These are phyloP conservation scores for Trichoderma virens DNA, from an alignment of 495 filamentous ascomycete species.

Conservation along the genomic window DNA sequence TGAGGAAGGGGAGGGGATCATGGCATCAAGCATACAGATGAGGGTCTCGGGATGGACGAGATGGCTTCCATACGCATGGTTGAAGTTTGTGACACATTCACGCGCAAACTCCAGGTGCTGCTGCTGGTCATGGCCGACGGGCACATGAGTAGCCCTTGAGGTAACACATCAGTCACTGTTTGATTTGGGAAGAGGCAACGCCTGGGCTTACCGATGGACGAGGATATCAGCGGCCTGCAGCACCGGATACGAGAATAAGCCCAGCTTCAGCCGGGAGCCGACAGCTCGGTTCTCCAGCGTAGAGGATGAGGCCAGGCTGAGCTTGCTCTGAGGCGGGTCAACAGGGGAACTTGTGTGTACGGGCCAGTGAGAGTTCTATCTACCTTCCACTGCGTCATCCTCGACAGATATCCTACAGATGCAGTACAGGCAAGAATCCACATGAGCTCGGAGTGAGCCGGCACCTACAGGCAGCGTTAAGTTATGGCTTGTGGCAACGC, in stretches of 20 bases:
- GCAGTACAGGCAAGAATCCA: conserved; percentile 93
- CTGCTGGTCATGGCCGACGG: conserved; percentile 85
- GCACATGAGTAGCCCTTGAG: conserved; percentile 78
- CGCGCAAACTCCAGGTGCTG: conserved; percentile 93
- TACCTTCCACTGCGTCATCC: conserved; percentile 99
- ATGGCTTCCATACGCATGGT: conserved; percentile 57
- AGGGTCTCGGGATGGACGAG: conserved; percentile 65
- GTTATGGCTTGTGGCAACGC: neutral
- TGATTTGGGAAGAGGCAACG: no score
- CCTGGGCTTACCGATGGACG: conserved; percentile 55
- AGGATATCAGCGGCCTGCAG: conserved; percentile 94
- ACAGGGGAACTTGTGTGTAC: neutral
- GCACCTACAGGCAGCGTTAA: conserved; percentile 42
- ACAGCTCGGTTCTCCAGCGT: conserved; percentile 43
- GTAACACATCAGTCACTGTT: neutral
- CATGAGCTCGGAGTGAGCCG: conserved; percentile 78
- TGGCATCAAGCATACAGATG: conserved; percentile 48
- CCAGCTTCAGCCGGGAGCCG: conserved; percentile 62
- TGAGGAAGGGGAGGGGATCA: neutral
- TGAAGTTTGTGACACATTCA: conserved; percentile 77
- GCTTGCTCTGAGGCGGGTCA: conserved; percentile 51
- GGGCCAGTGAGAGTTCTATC: conserved; percentile 14
- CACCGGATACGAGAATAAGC: conserved; percentile 94
- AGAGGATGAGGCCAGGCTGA: conserved; percentile 48
- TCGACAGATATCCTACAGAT: conserved; percentile 75